Base-by-base conservation (phyloP, 148 eudicot genomes). In the Polygonum aviculare region DNA sequence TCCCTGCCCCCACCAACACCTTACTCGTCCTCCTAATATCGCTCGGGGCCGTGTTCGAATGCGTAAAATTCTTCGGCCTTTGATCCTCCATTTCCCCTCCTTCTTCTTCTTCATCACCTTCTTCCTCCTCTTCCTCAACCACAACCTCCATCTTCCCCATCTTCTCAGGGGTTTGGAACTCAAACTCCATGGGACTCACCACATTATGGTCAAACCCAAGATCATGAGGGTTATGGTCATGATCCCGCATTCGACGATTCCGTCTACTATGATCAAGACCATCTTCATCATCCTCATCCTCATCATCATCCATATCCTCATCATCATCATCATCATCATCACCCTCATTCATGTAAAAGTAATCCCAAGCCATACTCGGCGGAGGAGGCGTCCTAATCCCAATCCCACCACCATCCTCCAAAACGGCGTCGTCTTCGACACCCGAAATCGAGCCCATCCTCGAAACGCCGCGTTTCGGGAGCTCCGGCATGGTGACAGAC, bases 311-410 rank as follows among this genome's bases (percentile, higher is more conserved):
- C 31, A 26, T 26, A 26, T 26, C 31, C 31, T 26, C 31, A 26
- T 26, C 85, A 1, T 79, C 80, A 1, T 59, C 75, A 12, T 79
- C 82, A 22, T 84, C 86, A 21, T 73, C 79, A 72, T 82, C 82
- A 69, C 85, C 94, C 2, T 86, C 90, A 26, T 41, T 86, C 86
- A 80, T 84, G 26, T 82, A 83, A 75, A 95, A 95, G 76, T 92
- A 95, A 81, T 95, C 98, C 98, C 98, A 95, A 14, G 96, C 89
- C 88, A 77, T 79, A 55, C 96, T 90, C 0, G 88, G 84, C 16
- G 84, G 83, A 47, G 77, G 65, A 26, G 31, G 31, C 31, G 31
- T 26, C 31, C 31, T 26, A 26, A 26, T 26, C 31, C 31, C 31
- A 26, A 26, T 26, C 10, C 55, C 76, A 22, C 38, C 60, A 48